These are phyloP conservation scores for Arthrobotrys megalospora DNA, from an alignment of 2,329 filamentous ascomycete genomes.

Conservation along the genomic window DNA sequence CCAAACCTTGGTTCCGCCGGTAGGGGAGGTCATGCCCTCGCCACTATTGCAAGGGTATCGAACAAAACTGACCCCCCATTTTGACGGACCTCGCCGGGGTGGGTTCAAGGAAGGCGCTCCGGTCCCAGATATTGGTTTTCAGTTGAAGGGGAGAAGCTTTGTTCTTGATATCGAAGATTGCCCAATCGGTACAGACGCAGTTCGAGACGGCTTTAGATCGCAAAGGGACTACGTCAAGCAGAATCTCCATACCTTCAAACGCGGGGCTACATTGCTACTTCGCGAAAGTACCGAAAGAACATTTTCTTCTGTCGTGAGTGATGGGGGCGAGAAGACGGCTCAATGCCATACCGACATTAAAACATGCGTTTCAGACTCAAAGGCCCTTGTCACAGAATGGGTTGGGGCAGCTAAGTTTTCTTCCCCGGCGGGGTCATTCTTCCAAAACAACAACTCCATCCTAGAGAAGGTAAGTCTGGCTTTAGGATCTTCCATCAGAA, in stretches of 20 bases:
- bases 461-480: conserved; percentile 72
- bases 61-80: conserved; percentile 97
- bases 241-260: conserved; percentile 80
- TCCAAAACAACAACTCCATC: conserved; percentile 99
- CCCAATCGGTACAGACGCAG: conserved; percentile 89
- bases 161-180: conserved; percentile 98
- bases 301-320: conserved; percentile 69
- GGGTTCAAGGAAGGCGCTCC: conserved; percentile 68
- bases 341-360: conserved; percentile 80
- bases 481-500: neutral
- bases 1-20: conserved; percentile 79
- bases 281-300: conserved; percentile 85
- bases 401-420: conserved; percentile 86
- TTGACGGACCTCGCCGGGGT: conserved; percentile 79
- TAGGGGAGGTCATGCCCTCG: conserved; percentile 89
- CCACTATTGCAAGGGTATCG: conserved; percentile 93
- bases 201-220: conserved; percentile 82
- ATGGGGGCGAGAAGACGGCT: conserved; percentile 73
- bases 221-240: conserved; percentile 83
- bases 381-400: conserved; percentile 87
- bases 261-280: conserved; percentile 88
- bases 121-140: conserved; percentile 89
- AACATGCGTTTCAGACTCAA: conserved; percentile 88
- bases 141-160: conserved; percentile 82
- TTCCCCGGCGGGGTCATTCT: conserved; percentile 94